Percentiles rank a stretch among this genome's conserved stretches.
These are phyloP conservation scores for Candida glaebosa DNA, from an alignment of 805 yeast genomes.

Conservation along the genomic window DNA sequence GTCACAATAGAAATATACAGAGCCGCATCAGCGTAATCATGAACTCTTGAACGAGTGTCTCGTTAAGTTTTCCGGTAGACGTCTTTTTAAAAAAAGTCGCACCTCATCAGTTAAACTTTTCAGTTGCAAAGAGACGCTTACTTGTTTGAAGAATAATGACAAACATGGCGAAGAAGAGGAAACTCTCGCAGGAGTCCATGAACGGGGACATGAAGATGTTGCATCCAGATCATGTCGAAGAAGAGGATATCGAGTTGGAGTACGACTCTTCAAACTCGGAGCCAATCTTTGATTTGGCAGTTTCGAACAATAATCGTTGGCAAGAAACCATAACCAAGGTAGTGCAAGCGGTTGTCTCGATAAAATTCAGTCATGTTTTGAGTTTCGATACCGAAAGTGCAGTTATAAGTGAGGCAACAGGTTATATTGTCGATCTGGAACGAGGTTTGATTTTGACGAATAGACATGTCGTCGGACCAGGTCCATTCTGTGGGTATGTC, in stretches of 20 bases:
- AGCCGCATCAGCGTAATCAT: background rate
- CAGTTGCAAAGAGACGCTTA: background rate
- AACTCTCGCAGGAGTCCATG: conserved; percentile 7
- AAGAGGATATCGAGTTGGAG: conserved; percentile 8
- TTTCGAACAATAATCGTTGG: conserved; percentile 46
- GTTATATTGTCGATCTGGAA: conserved; percentile 84
- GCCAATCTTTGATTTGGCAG: conserved; percentile 13
- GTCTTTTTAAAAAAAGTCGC: too few species aligned
- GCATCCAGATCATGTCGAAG: conserved; percentile 2
- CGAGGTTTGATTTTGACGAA: conserved; percentile 85
- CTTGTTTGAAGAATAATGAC: conserved; percentile 7
- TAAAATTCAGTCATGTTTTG: conserved; percentile 83
- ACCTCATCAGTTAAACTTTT: conserved; percentile 1
- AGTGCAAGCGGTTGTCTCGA: conserved; percentile 81
- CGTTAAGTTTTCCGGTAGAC: too few species aligned
- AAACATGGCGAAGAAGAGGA: conserved; percentile 9
- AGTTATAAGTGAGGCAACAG: conserved; percentile 86
- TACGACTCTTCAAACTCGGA: conserved; percentile 13
- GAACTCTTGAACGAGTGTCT: too few species aligned
- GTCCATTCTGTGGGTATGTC: conserved; percentile 88
- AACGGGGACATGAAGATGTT: conserved; percentile 6
- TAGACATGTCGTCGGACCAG: conserved; percentile 94
- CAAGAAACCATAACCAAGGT: conserved; percentile 76
- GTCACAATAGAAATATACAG: too few species aligned
- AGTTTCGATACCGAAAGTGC: conserved; percentile 85